Evolutionary conservation across 495 filamentous ascomycete species (phyloP), one percentile per base, ranked within the genome.

Genomic region (Annulohypoxylon maeteangense): DNA sequence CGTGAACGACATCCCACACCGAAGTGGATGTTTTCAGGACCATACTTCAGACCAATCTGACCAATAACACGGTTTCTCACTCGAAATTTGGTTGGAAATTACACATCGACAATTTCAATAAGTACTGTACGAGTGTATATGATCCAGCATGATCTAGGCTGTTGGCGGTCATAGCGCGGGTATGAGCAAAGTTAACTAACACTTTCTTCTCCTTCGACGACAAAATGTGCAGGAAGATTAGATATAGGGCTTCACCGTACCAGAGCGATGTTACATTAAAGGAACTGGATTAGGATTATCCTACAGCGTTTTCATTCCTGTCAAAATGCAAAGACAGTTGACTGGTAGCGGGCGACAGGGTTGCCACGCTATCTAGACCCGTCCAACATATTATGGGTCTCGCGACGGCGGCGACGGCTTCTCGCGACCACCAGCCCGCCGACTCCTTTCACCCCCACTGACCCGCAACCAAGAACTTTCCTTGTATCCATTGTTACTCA

Each of bases 321-420:
- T 29, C 22, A 0, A 14, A 11, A 55, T 23, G 16, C 6, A 34
- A 34, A n/a, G 23, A 12, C 12, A 32, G 48, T n/a, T 4, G 31
- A 23, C 20, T 20, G n/a, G n/a, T n/a, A 50, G 45, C 7, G n/a
- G 4, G 25, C n/a, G 25, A 18, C 51, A 55, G 16, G 51, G 51
- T 11, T 55, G 20, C 51, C 27, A 55, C 29, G 51, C 51, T 36
- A n/a, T 55, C 14, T 31, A 53, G 48, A 11, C 48, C n/a, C 12
- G 22, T 53, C 22, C 8, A 31, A 23, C 4, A 7, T n/a, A 42
- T 42, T 23, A 47, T 47, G 44, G 44, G 18, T 22, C 44, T 27
- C 51, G 16, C 16, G 51, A 55, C 22, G n/a, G 12, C 31, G 29
- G 29, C 6, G 18, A 3, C 27, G 51, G 27, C 7, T 27, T n/a